Base-by-base conservation (phyloP, 1,139 yeast species). In the Blastobotrys malaysiensis region DNA sequence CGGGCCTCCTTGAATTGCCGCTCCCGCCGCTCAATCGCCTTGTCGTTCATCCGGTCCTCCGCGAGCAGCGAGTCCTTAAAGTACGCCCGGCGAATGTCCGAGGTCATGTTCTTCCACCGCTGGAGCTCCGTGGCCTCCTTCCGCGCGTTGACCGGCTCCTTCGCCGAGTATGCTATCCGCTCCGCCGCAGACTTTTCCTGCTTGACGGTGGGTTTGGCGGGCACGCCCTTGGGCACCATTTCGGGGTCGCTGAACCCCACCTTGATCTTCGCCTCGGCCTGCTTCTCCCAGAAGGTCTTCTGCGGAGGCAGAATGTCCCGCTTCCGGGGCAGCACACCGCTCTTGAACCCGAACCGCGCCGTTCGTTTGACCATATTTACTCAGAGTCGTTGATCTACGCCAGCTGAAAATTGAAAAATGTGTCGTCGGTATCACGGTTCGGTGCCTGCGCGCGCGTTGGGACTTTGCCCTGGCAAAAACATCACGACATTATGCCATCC, bases 281-380 rank as follows among this genome's bases (percentile, higher is more conserved):
- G 66, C 21, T 51, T 51, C 52, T 70, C 73, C 60, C 65, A 64
- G n/a, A 63, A 57, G 5, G 73, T 66, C 60, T 75, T 74, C 47
- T 73, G 74, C 45, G 74, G 67, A 9, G 88, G 84, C 58, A 84
- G 81, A 52, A 82, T 78, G 44, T 86, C 82, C 65, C 96, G 83
- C 13, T 87, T 83, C 56, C 75, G 77, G 52, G 97, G 97, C 61
- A 90, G 77, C 50, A 88, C 76, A 67, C 97, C 97, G 53, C 95
- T 85, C 72, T 86, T 86, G 59, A 72, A 74, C 2, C 80, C 81
- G 57, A 70, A 73, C 59, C 73, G 75, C 11, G 77, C 75, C 31
- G 71, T 69, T 52, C 77, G 73, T 61, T 75, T 77, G 57, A 77
- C 79, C 81, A 77, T 77, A 4, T 13, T 43, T n/a, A 11, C 26